Evolutionary conservation across 805 yeast species (phyloP).

Genomic region (Candida schatavii): DNA sequence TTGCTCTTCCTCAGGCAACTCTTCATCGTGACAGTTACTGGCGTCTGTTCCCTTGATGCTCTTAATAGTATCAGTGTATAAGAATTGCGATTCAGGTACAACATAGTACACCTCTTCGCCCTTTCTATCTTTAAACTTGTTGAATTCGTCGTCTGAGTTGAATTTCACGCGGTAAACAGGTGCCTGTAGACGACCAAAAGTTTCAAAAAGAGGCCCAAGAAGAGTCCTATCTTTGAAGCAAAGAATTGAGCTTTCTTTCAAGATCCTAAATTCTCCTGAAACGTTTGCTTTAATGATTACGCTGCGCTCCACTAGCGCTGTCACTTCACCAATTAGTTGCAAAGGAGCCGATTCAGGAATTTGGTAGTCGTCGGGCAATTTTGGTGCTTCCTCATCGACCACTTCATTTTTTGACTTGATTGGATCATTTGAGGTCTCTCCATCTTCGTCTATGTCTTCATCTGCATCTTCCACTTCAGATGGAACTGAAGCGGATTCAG

Average conservation of each 20-base stretch:
- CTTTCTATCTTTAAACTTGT: slow-evolving; percentile 40
- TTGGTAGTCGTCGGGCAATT: slow-evolving; percentile 62
- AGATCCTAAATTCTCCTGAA: slow-evolving; percentile 82
- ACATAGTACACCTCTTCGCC: slow-evolving; percentile 71
- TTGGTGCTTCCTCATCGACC: slow-evolving; percentile 62
- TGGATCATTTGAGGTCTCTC: slow-evolving; percentile 52
- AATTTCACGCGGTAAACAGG: slow-evolving; percentile 82
- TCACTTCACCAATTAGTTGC: slow-evolving; percentile 67
- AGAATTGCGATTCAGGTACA: slow-evolving; percentile 75
- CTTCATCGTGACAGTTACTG: slow-evolving; percentile 92
- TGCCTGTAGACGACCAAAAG: slow-evolving; percentile 79
- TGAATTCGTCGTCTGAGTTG: slow-evolving; percentile 47
- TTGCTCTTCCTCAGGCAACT: slow-evolving; percentile 86
- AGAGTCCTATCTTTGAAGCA: slow-evolving; percentile 70
- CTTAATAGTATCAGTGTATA: slow-evolving; percentile 70
- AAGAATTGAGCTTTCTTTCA: slow-evolving; percentile 76
- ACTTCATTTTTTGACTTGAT: slow-evolving; percentile 78
- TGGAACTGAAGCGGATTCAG: slow-evolving; percentile 39
- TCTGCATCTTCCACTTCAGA: slow-evolving; percentile 62
- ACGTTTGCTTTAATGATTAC: slow-evolving; percentile 66
- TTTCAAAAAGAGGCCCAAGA: slow-evolving; percentile 80
- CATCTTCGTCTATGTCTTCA: slow-evolving; percentile 40
- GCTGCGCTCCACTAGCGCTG: slow-evolving; percentile 67
- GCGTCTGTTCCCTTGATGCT: slow-evolving; percentile 88
- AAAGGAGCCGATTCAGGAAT: slow-evolving; percentile 62